phyloP scores from a whole-genome alignment of 2,329 filamentous ascomycete genomes.

The Exserohilum turcica region DNA sequence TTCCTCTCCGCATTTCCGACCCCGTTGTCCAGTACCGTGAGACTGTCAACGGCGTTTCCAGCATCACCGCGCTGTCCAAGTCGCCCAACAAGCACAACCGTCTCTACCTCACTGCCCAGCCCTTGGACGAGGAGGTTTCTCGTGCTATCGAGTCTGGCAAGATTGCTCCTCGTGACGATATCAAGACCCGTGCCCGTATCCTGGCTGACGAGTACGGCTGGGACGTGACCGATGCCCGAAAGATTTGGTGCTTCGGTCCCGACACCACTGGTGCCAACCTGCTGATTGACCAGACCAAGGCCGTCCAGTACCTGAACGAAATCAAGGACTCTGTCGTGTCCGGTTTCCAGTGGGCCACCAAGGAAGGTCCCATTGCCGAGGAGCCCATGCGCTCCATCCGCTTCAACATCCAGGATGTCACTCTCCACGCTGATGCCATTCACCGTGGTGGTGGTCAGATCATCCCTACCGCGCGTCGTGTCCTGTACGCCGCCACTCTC shows the following conservation, averaged over 20 bases:
- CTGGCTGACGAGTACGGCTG: constrained; percentile 97
- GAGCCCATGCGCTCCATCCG: constrained; percentile 96
- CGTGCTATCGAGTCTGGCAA: constrained; percentile 89
- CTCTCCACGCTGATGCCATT: constrained; percentile 98
- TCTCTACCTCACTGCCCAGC: constrained; percentile 93
- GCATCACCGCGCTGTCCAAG: constrained; percentile 97
- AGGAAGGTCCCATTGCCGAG: constrained; percentile 96
- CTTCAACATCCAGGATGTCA: constrained; percentile 99
- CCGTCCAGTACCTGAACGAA: constrained; percentile 99
- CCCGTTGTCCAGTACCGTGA: constrained; percentile 99
- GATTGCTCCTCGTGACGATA: constrained; percentile 94
- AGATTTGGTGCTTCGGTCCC: constrained; percentile 99
- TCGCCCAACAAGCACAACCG: constrained; percentile 99
- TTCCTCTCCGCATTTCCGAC: constrained; percentile 96
- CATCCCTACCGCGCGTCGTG: constrained; percentile 97
- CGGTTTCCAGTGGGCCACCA: constrained; percentile 99
- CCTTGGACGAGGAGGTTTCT: constrained; percentile 88
- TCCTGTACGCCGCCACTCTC: constrained; percentile 90
- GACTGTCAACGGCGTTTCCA: constrained; percentile 82
- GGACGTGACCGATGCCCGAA: constrained; percentile 99
- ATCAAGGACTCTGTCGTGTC: constrained; percentile 99
- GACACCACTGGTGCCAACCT: constrained; percentile 98
- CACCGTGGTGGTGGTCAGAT: constrained; percentile 99
- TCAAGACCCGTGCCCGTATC: constrained; percentile 96
- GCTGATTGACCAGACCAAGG: constrained; percentile 99